Conservation (phyloP, 768 basidiomycete species). For the Paxillus involutus region DNA sequence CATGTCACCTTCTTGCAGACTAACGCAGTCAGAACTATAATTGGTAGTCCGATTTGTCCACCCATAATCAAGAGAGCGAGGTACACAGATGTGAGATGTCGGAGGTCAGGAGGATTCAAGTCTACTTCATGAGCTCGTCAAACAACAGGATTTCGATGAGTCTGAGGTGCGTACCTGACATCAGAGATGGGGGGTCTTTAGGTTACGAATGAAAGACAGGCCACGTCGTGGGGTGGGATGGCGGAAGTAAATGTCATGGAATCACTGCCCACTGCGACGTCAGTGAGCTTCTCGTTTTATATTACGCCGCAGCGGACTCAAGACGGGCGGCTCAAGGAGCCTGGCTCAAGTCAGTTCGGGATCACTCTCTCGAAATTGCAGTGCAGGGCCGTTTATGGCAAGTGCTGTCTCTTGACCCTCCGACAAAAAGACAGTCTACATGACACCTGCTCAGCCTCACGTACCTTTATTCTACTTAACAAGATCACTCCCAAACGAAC, state of each 20-base stretch:
- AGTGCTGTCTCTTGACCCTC: not conserved
- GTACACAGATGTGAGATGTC: conserved; percentile 37
- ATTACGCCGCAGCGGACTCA: not conserved
- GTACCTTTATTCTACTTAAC: no score
- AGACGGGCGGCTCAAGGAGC: no score
- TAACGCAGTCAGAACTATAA: conserved; percentile 46
- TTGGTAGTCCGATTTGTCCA: conserved; percentile 52
- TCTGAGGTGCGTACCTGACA: conserved; percentile 16
- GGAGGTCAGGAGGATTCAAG: conserved; percentile 19
- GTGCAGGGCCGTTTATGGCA: conserved; percentile 8
- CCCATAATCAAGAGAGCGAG: conserved; percentile 50
- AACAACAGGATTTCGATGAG: not conserved
- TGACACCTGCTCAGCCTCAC: not conserved
- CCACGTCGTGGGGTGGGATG: not conserved
- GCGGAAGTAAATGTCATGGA: no score
- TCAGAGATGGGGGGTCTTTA: not conserved
- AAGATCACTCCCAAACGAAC: no score
- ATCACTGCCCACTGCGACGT: not conserved
- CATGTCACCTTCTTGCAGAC: conserved; percentile 42
- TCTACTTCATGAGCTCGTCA: conserved; percentile 4
- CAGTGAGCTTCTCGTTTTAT: conserved; percentile 5
- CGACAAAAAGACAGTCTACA: no score
- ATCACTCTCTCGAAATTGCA: not conserved
- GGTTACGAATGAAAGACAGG: not conserved
- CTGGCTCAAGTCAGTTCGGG: no score